A percentile compares a stretch with the other conserved stretches of the same genome.
Evolutionary conservation across 1,284 basidiomycete genomes (phyloP).

Genomic region (Cryptococcus neoformans): DNA sequence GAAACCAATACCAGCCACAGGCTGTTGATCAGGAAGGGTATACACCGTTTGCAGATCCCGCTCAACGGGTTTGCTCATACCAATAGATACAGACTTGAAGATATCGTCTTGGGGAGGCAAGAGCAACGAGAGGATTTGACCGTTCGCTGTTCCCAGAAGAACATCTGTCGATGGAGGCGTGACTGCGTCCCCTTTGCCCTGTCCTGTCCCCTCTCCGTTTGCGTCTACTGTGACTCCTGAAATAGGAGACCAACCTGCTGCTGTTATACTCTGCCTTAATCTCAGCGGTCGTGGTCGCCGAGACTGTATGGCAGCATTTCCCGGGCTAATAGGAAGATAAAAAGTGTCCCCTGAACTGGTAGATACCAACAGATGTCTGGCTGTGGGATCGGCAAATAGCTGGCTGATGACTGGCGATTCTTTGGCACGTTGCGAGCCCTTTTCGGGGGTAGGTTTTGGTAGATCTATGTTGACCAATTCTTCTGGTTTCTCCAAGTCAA

Average conservation of each 20-base stretch:
- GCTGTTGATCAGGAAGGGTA: slow-evolving; percentile 70
- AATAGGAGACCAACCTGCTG: background rate
- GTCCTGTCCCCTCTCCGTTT: slow-evolving; percentile 1
- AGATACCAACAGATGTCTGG: slow-evolving; percentile 81
- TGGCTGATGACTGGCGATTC: slow-evolving; percentile 63
- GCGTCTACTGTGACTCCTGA: background rate
- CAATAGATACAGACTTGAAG: slow-evolving; percentile 67
- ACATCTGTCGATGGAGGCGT: slow-evolving; percentile 40
- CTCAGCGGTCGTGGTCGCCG: slow-evolving; percentile 82
- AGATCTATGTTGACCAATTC: slow-evolving; percentile 75
- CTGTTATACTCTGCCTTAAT: slow-evolving; percentile 73
- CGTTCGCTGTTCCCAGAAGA: slow-evolving; percentile 81
- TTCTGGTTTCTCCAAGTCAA: slow-evolving; percentile 77
- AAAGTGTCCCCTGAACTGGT: slow-evolving; percentile 89
- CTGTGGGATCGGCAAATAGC: slow-evolving; percentile 87
- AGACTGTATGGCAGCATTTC: slow-evolving; percentile 60
- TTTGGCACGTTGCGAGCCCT: slow-evolving; percentile 19
- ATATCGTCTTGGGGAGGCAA: slow-evolving; percentile 78
- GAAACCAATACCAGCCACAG: slow-evolving; percentile 77
- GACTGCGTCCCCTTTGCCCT: slow-evolving; percentile 25
- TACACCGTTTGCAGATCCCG: slow-evolving; percentile 75
- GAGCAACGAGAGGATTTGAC: slow-evolving; percentile 73
- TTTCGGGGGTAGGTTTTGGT: slow-evolving; percentile 56
- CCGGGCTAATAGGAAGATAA: slow-evolving; percentile 64
- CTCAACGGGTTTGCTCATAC: slow-evolving; percentile 45